phyloP scores from a whole-genome alignment of 1,284 basidiomycete genomes.

The Ceratobasidium papillatum region DNA sequence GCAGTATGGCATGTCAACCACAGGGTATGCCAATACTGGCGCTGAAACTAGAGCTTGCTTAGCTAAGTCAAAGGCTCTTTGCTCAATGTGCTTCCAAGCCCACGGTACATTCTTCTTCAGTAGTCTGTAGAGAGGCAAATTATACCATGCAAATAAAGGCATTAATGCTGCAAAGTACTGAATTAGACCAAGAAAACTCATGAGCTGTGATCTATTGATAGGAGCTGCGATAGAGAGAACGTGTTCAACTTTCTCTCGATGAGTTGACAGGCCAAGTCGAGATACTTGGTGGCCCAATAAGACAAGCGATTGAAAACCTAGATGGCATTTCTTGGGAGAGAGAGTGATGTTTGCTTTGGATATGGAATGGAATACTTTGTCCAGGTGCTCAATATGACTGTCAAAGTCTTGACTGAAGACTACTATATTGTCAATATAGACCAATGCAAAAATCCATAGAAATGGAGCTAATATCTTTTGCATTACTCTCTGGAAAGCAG shows the following conservation, averaged over 20 bases:
- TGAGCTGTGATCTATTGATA: conserved; percentile 46
- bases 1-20: conserved; percentile 50
- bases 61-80: conserved; percentile 16
- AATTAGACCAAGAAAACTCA: conserved; percentile 52
- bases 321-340: conserved; percentile 52
- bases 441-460: conserved; percentile 56
- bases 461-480: conserved; percentile 53
- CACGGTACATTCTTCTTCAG: conserved; percentile 34
- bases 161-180: conserved; percentile 50
- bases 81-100: conserved; percentile 26
- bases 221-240: conserved; percentile 48
- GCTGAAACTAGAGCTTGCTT: conserved; percentile 36
- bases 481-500: conserved; percentile 57
- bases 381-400: conserved; percentile 52
- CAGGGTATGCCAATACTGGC: conserved; percentile 49
- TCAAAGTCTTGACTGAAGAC: conserved; percentile 51
- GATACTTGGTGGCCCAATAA: conserved; percentile 54
- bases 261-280: conserved; percentile 50
- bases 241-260: conserved; percentile 51
- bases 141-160: conserved; percentile 50
- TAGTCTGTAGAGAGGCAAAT: conserved; percentile 35
- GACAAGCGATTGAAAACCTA: conserved; percentile 52
- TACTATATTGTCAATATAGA: conserved; percentile 61
- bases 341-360: conserved; percentile 50
- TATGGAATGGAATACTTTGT: conserved; percentile 51